These are phyloP conservation scores for Apocynum venetum DNA, from an alignment of 257 asterid species.

Conservation along the genomic window DNA sequence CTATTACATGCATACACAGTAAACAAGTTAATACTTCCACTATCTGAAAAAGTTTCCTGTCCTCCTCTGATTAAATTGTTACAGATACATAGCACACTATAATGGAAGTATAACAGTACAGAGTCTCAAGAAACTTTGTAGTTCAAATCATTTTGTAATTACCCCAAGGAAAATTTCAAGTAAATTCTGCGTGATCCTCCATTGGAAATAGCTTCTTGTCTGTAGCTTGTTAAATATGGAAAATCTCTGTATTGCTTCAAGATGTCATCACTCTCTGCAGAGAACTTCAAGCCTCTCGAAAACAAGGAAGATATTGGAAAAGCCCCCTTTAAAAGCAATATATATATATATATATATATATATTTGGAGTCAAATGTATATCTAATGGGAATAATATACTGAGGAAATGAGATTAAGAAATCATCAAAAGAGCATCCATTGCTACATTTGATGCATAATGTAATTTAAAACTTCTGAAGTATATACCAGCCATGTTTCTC, in stretches of 20 bases:
- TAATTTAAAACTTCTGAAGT: conserved; percentile 13
- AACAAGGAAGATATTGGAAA: conserved; percentile 68
- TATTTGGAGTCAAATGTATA: neutral
- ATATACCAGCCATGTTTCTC: conserved; percentile 78
- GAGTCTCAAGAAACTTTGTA: neutral
- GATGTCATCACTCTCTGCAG: conserved; percentile 47
- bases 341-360: too few relatives aligned
- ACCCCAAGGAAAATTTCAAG: conserved; percentile 81
- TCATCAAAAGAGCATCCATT: neutral
- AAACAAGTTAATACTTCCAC: neutral
- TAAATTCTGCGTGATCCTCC: conserved; percentile 67
- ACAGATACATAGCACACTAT: neutral
- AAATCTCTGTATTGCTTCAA: conserved; percentile 41
- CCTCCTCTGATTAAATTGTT: neutral
- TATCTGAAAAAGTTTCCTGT: neutral
- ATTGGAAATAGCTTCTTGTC: conserved; percentile 27
- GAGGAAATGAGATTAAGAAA: neutral
- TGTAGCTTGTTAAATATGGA: conserved; percentile 47
- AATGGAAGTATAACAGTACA: neutral
- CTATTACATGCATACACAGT: neutral
- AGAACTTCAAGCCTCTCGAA: conserved; percentile 76
- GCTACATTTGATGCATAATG: neutral
- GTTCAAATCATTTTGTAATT: conserved; percentile 20
- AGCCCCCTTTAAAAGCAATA: conserved; percentile 60
- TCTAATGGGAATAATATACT: neutral